Evolutionary conservation across 805 yeast species (phyloP), one percentile per base, ranked within the genome.

Genomic region (Metschnikowia cubensis): DNA sequence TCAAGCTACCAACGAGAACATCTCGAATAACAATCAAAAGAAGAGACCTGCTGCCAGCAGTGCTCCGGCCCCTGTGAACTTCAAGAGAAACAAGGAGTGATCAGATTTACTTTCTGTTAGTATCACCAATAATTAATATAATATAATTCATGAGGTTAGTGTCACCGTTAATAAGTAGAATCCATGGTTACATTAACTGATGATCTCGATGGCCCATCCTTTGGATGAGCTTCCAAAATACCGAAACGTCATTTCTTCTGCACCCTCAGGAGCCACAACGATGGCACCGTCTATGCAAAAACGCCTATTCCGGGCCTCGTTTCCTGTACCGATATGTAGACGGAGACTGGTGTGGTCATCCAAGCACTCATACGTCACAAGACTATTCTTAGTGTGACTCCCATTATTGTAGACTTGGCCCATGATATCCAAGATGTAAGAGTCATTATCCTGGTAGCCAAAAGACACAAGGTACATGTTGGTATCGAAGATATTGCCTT

Each of bases 271-370:
- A 13, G 68, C 45, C 13, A 49, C 58, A 14, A 70, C 55, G 20
- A 81, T 82, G 17, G 77, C 67, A 0, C 94, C 94, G 63, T 86
- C 94, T 11, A 86, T 60, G 59, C 92, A 86, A 62, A 84, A 75
- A 33, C 89, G 67, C 53, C 78, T 67, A n/a, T 69, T 59, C 11
- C 58, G 60, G 3, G 48, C 40, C 7, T 50, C 46, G 17, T 46
- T 42, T 3, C 60, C 49, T 31, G 57, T 45, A 4, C 35, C 44
- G 3, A 59, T 52, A 3, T 49, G 38, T 37, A 70, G 51, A 3
- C 29, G 42, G 8, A 69, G 38, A 8, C 59, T 61, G 38, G 70
- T 74, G 2, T 55, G 51, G 5, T 53, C 45, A 4, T 47, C 52
- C 8, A 80, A 57, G 29, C 59, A 51, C 22, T 64, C 50, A 60